Base-by-base conservation (phyloP, 2,329 filamentous ascomycete species). In the Nectriaceae sp. region DNA sequence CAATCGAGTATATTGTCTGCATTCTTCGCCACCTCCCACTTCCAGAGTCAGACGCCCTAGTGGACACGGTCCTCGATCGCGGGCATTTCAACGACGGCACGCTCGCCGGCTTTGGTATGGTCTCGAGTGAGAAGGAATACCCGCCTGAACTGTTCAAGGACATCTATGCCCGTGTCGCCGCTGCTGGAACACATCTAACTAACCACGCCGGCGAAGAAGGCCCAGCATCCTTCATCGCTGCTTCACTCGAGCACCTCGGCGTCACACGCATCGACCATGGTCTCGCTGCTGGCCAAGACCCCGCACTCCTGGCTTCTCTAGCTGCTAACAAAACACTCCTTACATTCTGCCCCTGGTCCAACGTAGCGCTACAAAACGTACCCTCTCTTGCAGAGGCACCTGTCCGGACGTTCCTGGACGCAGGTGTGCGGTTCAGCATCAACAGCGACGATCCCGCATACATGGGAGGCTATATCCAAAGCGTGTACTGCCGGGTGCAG, bases 151-250 rank as follows among this genome's bases (percentile, higher is more conserved):
- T 82, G 56, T 92, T 88, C 70, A 70, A 74, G 42, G 76, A 82
- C 31, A 71, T 88, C 31, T 93, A 85, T 53, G 61, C 62, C 36
- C 59, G 60, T 26, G 62, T 65, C 61, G 69, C 75, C 18, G 85
- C 82, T 0, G 66, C 67, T 21, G 71, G 72, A 21, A 80, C 82
- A 0, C 75, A 75, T 21, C 74, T 83, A n/a, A 92, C 88, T 0
- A 83, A 87, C 3, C 88, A 92, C 65, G 87, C 85, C 3, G 87
- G 88, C 44, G 88, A 92, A 66, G 88, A 92, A 63, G 87, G 85
- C 1, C 85, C 87, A 15, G 70, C 84, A 3, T 75, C 74, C 4
- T 90, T 87, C 67, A 85, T 93, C 56, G 69, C 71, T 20, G 74
- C 75, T 21, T 84, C 88, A 2, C 71, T 91, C 35, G 80, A 87